Base-by-base conservation (phyloP, 139 green algal species). In the Picocystis salinarum region DNA sequence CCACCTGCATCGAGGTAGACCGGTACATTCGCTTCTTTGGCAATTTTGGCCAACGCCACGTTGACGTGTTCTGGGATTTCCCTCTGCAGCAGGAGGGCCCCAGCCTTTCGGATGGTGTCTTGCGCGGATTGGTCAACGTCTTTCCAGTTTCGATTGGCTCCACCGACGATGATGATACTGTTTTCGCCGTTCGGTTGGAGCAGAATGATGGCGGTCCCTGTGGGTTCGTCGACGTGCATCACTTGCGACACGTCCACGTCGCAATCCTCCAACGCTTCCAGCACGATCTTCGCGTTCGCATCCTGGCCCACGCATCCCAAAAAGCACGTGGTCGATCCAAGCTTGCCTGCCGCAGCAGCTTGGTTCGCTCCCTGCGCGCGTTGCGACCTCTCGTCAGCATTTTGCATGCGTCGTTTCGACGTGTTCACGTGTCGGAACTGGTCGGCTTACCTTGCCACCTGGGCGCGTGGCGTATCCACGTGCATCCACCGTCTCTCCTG, bases 131-230 rank as follows among this genome's bases (percentile, higher is more conserved):
- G n/a, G 10, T 9, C 11, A 13, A 15, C 17, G 0, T 23, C 23
- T 2, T 22, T 26, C 61, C 53, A 62, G 15, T 45, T 55, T 0
- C 66, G 70, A 42, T 87, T 87, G 7, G 76, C 79, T 1, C 81
- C 81, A 1, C 81, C 81, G 2, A 89, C 76, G 34, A 92, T 80
- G 24, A 87, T 67, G 48, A 91, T 91, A 50, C 55, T 74, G 58
- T 91, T 91, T 51, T 91, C 75, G 75, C 68, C 73, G 37, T 39
- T 64, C 5, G 62, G 46, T 34, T 89, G 75, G 22, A 92, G 45
- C 24, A 91, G 53, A 33, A 92, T 79, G 39, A 88, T 53, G 3
- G 81, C 81, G 3, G 70, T 82, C 24, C 81, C 81, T 13, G 54
- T 76, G 4, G 70, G 56, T 0, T 71, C 76, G 1, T 64, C 46